A percentile compares a stretch with the other conserved stretches of the same genome.
phyloP scores from a whole-genome alignment of 306 rosid genomes.

The Spatholobus suberectus region DNA sequence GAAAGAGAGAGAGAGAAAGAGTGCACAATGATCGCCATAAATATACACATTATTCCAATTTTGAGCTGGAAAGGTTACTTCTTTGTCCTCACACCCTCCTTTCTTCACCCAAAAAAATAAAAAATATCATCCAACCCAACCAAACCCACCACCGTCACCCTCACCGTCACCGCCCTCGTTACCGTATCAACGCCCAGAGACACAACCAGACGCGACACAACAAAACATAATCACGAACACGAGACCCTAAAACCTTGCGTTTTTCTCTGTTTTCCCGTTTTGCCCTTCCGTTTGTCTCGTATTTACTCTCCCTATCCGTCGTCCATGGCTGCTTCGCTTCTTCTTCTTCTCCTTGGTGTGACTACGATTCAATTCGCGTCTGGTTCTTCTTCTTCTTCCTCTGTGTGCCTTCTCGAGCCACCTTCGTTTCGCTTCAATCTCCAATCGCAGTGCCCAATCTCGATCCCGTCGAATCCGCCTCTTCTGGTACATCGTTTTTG shows the following conservation, averaged over 20 bases:
- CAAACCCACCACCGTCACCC: not conserved
- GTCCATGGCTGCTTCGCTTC: conserved; percentile 47
- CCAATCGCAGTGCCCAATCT: conserved; percentile 74
- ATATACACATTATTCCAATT: conserved; percentile 26
- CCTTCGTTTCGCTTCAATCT: conserved; percentile 50
- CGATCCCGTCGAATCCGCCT: conserved; percentile 61
- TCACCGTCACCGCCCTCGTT: not conserved
- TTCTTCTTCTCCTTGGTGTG: conserved; percentile 44
- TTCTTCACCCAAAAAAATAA: too few relatives aligned
- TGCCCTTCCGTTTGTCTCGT: conserved; percentile 31
- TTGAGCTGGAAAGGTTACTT: conserved; percentile 16
- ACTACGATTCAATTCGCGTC: conserved; percentile 43
- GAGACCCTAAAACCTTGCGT: not conserved
- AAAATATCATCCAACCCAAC: too few relatives aligned
- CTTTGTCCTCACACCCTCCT: not conserved
- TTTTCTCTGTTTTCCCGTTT: conserved; percentile 24
- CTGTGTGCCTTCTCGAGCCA: conserved; percentile 50
- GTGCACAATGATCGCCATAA: not conserved
- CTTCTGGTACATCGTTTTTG: conserved; percentile 53
- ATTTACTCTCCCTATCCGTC: conserved; percentile 29
- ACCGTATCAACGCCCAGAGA: not conserved
- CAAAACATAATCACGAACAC: not conserved
- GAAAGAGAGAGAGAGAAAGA: not conserved
- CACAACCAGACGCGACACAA: not conserved
- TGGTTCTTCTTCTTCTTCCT: conserved; percentile 39